phyloP scores from a whole-genome alignment of 768 basidiomycete species.

The Lactarius hatsudake region DNA sequence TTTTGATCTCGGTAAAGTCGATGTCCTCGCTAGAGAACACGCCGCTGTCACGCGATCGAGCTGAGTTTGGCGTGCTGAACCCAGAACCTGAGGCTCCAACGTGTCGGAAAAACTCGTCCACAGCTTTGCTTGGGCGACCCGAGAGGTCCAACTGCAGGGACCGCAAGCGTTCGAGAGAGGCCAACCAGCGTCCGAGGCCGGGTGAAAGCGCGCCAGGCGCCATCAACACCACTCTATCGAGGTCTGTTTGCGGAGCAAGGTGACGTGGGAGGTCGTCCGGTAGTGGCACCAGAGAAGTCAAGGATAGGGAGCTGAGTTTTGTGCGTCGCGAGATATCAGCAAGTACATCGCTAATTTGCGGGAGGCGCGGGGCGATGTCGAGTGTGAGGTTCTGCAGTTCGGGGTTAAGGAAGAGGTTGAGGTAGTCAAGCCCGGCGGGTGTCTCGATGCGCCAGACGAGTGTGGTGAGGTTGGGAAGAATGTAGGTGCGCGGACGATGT shows the following conservation, averaged over 20 bases:
- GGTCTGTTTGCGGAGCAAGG: constrained; percentile 51
- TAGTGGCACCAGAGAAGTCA: constrained; percentile 64
- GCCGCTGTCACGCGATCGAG: constrained; percentile 68
- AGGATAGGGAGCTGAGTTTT: constrained; percentile 63
- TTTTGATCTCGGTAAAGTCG: constrained; percentile 73
- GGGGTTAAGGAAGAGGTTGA: constrained; percentile 63
- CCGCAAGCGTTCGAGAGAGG: constrained; percentile 58
- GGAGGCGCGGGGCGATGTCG: constrained; percentile 58
- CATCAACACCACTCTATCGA: constrained; percentile 63
- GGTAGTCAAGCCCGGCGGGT: constrained; percentile 60
- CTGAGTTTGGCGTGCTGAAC: constrained; percentile 65
- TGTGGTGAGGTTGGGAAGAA: constrained; percentile 67
- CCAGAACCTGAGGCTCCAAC: constrained; percentile 57
- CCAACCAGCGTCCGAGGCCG: constrained; percentile 72
- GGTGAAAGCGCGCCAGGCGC: constrained; percentile 73
- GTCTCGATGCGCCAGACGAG: constrained; percentile 74
- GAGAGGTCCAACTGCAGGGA: constrained; percentile 70
- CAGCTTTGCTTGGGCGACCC: constrained; percentile 60
- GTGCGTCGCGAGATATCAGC: constrained; percentile 61
- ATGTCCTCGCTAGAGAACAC: constrained; percentile 76
- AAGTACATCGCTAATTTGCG: constrained; percentile 60
- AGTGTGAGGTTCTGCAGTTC: constrained; percentile 57
- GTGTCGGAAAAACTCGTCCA: constrained; percentile 81
- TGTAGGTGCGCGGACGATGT: constrained; percentile 55
- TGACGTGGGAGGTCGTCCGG: constrained; percentile 71